These are phyloP conservation scores for Camellia granthamiana DNA, from an alignment of 148 eudicot genomes.

Conservation along the genomic window DNA sequence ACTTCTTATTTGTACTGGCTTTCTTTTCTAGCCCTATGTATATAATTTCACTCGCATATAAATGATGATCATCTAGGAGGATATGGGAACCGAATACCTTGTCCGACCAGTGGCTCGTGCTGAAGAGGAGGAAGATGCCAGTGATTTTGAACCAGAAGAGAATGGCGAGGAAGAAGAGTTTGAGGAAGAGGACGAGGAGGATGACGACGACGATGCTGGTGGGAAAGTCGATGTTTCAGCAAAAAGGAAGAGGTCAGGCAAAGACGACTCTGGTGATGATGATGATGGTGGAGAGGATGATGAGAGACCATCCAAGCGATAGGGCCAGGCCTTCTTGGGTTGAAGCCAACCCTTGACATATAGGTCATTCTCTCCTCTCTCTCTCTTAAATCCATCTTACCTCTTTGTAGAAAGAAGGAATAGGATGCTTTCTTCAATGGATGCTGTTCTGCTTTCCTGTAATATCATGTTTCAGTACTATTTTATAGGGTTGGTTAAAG, in stretches of 20 bases:
- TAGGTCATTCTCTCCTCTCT: conserved; percentile 22
- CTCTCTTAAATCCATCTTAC: conserved; percentile 10
- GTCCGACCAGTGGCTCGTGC: conserved; percentile 66
- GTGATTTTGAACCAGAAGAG: conserved; percentile 78
- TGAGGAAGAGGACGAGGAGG: conserved; percentile 51
- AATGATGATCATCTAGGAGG: conserved; percentile 38
- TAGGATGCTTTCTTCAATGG: background rate
- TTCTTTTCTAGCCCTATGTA: background rate
- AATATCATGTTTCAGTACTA: conserved; percentile 9
- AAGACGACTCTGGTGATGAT: conserved; percentile 52
- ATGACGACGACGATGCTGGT: conserved; percentile 35
- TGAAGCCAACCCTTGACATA: conserved; percentile 9
- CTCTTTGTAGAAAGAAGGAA: conserved; percentile 7
- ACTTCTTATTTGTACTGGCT: background rate
- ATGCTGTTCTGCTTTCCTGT: conserved; percentile 14
- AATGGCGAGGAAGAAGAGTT: conserved; percentile 62
- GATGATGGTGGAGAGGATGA: conserved; percentile 66
- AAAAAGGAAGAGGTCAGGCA: conserved; percentile 67
- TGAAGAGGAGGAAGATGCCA: conserved; percentile 79
- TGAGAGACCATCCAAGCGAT: conserved; percentile 80
- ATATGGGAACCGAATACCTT: conserved; percentile 66
- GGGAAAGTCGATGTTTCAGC: conserved; percentile 56
- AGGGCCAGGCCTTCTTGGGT: conserved; percentile 19
- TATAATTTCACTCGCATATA: background rate
- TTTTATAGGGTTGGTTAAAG: background rate